A percentile compares a stretch with the other conserved stretches of the same genome.
Evolutionary conservation across 768 basidiomycete genomes (phyloP).

Genomic region (Antrodiella citrinella): DNA sequence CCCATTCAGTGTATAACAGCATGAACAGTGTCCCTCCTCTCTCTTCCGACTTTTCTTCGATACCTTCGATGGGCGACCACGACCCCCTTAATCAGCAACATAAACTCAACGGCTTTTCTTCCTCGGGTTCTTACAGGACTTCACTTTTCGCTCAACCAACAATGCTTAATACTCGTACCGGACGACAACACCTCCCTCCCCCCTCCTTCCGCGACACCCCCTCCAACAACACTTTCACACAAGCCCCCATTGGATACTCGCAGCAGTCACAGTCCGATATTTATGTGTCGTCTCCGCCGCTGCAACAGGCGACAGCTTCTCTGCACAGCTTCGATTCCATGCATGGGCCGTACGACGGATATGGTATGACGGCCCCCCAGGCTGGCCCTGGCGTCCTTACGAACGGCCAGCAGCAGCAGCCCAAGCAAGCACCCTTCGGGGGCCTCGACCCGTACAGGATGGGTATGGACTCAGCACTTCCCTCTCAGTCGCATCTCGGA

Average conservation of each 20-base stretch:
- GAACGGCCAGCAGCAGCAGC: conserved; percentile 9
- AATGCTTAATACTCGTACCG: conserved; percentile 25
- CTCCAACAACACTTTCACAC: conserved; percentile 24
- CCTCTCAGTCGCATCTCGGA: conserved; percentile 14
- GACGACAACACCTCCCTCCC: conserved; percentile 27
- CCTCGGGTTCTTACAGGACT: too few species aligned
- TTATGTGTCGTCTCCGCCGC: too few species aligned
- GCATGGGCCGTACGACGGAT: conserved; percentile 26
- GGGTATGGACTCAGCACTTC: conserved; percentile 13
- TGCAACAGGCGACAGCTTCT: conserved; percentile 18
- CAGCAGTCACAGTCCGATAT: conserved; percentile 15
- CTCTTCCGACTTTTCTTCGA: conserved; percentile 26
- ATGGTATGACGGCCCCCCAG: conserved; percentile 19
- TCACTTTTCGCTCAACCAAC: too few species aligned
- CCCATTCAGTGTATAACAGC: conserved; percentile 36
- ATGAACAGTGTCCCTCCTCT: conserved; percentile 29
- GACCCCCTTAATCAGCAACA: conserved; percentile 25
- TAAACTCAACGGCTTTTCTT: conserved; percentile 27
- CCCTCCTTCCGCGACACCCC: conserved; percentile 21
- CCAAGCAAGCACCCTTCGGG: conserved; percentile 14
- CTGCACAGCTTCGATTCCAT: conserved; percentile 15
- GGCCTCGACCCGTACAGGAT: conserved; percentile 18
- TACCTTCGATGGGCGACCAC: conserved; percentile 25
- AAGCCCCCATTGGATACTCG: conserved; percentile 18
- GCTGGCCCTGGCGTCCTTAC: conserved; percentile 5